Conservation (phyloP, 352 stramenopile genomes). For the Pythium monospermum region DNA sequence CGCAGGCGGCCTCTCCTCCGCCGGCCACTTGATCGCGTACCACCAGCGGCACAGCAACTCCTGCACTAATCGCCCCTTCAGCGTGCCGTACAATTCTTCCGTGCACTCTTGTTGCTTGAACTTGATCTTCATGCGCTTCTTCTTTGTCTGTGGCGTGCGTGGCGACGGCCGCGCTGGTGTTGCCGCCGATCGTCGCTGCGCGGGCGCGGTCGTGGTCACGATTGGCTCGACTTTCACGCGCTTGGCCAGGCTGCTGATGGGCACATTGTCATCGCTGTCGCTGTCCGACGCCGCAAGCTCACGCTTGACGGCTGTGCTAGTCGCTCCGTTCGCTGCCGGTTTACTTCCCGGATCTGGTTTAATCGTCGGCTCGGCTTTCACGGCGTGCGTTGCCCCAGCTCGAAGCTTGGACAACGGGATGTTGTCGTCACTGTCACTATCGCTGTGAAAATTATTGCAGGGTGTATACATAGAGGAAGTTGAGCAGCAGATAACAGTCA, state of each 20-base stretch:
- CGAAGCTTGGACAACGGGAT: slow-evolving; percentile 69
- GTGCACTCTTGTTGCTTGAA: slow-evolving; percentile 84
- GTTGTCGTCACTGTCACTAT: slow-evolving; percentile 79
- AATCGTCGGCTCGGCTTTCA: slow-evolving; percentile 10
- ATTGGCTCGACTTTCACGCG: slow-evolving; percentile 42
- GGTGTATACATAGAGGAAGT: background rate
- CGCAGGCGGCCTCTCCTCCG: slow-evolving; percentile 28
- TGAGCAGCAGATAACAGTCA: background rate
- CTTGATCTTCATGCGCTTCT: slow-evolving; percentile 81
- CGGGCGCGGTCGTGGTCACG: background rate
- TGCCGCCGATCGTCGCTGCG: background rate
- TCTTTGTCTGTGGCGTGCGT: slow-evolving; percentile 30
- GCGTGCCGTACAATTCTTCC: slow-evolving; percentile 72
- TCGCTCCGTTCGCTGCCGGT: background rate
- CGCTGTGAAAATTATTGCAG: slow-evolving; percentile 31
- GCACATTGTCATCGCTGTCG: slow-evolving; percentile 70
- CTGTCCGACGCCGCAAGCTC: slow-evolving; percentile 25
- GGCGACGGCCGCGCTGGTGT: slow-evolving; percentile 13
- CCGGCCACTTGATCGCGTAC: slow-evolving; percentile 81
- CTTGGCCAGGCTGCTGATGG: slow-evolving; percentile 63
- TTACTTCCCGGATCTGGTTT: slow-evolving; percentile 17
- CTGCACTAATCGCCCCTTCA: slow-evolving; percentile 72
- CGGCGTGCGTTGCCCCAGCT: slow-evolving; percentile 3
- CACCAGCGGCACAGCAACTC: slow-evolving; percentile 83
- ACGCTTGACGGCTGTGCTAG: slow-evolving; percentile 19